Evolutionary conservation across 1,284 basidiomycete species (phyloP).

Genomic region (Tylopilus orsonianus): DNA sequence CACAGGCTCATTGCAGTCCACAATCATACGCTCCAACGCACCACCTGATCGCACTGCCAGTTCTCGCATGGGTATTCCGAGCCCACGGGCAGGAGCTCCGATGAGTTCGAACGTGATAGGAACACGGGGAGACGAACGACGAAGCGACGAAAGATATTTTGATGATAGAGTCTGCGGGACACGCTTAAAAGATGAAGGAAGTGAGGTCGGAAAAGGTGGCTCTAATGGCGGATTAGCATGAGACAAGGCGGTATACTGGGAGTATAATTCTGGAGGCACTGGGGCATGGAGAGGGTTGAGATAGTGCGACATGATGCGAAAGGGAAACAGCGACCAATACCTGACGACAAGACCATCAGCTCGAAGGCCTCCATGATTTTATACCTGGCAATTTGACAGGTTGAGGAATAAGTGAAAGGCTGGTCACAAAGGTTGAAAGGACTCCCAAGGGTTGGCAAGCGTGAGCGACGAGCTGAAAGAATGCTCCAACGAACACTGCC

Average conservation of each 20-base stretch:
- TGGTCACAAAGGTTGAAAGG: no score
- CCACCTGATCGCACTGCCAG: slow-evolving; percentile 34
- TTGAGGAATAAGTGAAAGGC: no score
- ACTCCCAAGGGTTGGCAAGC: no score
- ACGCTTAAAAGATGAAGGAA: slow-evolving; percentile 34
- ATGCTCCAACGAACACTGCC: no score
- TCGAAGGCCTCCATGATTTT: slow-evolving; percentile 18
- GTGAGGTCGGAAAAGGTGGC: slow-evolving; percentile 27
- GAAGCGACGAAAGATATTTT: slow-evolving; percentile 9
- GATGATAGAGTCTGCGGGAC: slow-evolving; percentile 33
- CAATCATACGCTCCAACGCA: slow-evolving; percentile 37
- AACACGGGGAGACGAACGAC: slow-evolving; percentile 19
- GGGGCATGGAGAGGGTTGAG: slow-evolving; percentile 43
- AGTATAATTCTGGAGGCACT: slow-evolving; percentile 33
- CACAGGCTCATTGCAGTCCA: slow-evolving; percentile 39
- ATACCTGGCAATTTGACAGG: no score
- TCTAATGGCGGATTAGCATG: slow-evolving; percentile 33
- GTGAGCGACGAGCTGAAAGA: no score
- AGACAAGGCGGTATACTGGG: slow-evolving; percentile 37
- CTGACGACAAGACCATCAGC: slow-evolving; percentile 1
- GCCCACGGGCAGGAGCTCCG: slow-evolving; percentile 36
- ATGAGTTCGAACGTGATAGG: slow-evolving; percentile 41
- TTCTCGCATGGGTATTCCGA: slow-evolving; percentile 45
- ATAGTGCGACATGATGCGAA: slow-evolving; percentile 29
- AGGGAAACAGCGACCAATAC: slow-evolving; percentile 8